Base-by-base conservation (phyloP, 176 grass and related monocot genomes). In the Aegilops bicornis region DNA sequence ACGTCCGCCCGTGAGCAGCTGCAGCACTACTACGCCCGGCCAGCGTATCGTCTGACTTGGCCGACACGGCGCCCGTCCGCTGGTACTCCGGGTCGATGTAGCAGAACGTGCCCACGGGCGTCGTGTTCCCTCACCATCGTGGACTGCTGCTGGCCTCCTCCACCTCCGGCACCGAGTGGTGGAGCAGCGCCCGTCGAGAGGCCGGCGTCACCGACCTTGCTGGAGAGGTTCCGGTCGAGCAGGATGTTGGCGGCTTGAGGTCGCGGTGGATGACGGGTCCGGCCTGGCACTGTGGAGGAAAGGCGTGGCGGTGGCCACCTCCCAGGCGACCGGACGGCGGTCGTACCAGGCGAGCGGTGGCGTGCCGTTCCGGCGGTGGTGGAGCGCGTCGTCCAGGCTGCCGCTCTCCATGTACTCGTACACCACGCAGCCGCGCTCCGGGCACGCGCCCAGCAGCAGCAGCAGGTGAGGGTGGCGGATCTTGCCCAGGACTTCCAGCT, bases 71-170 rank as follows among this genome's bases (percentile, higher is more conserved):
- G 13, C 95, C 95, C 0, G 88, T 97, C 63, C 92, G 79, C 48
- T 99, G 94, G 48, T 99, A 99, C 75, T 99, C 97, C 0, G 94
- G 97, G 56, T 99, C 97, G 11, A 99, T 99, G 80, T 97, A 99
- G 80, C 92, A 99, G 52, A 99, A 99, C 22, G 97, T 99, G 64
- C 97, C 97, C 58, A 97, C 94, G 1, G 92, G 97, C 19, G 82
- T 92, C 8, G 94, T 96, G 78, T 93, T 91, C 90, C 92, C 92
- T 99, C 54, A 90, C 79, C 70, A 88, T 83, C 25, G 88, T 91
- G 47, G 87, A 77, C 31, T 62, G 32, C 60, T 86, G 16, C 29
- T 84, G 76, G 50, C 73, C 43, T 76, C 23, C 72, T 74, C n/a
- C 69, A 23, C 10, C 43, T 15, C 42, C 48, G 13, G 72, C 1